These are phyloP conservation scores for Canna indica DNA, from an alignment of 176 grass and related monocot genomes.

Conservation along the genomic window DNA sequence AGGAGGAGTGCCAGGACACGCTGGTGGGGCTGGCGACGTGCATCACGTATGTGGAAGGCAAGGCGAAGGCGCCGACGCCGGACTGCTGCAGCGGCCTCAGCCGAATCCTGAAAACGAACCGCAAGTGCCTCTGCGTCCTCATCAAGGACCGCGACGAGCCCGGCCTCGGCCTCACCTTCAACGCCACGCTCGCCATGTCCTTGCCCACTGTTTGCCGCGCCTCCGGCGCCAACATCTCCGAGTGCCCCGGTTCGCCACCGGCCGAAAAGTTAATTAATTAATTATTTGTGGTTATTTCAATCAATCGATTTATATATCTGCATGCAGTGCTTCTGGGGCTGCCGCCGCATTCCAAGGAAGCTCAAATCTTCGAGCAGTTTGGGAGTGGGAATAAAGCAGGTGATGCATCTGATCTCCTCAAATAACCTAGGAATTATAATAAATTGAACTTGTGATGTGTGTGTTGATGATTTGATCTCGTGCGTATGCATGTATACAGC, in stretches of 20 bases:
- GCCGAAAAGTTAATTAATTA: no score
- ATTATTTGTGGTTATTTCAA: no score
- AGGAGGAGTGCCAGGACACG: slow-evolving; percentile 48
- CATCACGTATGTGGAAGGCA: slow-evolving; percentile 63
- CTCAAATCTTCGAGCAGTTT: slow-evolving; percentile 42
- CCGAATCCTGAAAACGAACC: slow-evolving; percentile 31
- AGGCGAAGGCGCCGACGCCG: slow-evolving; percentile 35
- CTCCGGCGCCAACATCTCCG: slow-evolving; percentile 40
- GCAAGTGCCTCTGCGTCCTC: slow-evolving; percentile 67
- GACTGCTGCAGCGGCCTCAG: slow-evolving; percentile 67
- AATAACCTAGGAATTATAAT: no score
- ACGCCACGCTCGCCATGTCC: slow-evolving; percentile 51
- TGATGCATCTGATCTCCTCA: no score
- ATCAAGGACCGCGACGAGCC: slow-evolving; percentile 75
- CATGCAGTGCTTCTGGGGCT: slow-evolving; percentile 33
- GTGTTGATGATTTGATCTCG: no score
- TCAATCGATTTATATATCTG: no score
- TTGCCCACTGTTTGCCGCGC: slow-evolving; percentile 37
- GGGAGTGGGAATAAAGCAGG: no score
- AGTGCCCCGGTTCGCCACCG: slow-evolving; percentile 59
- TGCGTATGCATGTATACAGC: no score
- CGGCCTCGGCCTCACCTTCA: slow-evolving; percentile 51
- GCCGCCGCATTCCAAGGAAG: slow-evolving; percentile 33
- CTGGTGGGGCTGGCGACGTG: slow-evolving; percentile 68
- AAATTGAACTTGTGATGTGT: no score